Percentiles rank a stretch among this genome's conserved stretches.
Evolutionary conservation across 768 basidiomycete species (phyloP).

Genomic region (Podaxis rugospora): DNA sequence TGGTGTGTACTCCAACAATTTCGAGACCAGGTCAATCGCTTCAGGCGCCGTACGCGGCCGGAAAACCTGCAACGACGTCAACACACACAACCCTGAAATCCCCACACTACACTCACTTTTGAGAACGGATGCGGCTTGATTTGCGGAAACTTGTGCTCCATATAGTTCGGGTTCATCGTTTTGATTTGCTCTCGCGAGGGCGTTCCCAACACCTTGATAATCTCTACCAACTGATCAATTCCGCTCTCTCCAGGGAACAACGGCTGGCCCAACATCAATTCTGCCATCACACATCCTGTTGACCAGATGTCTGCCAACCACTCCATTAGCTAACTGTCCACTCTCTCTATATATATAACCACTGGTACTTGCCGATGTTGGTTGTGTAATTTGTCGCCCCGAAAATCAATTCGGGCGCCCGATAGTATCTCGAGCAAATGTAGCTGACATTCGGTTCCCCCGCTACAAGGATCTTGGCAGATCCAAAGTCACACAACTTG

Average conservation of each 20-base stretch:
- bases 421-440: constrained; percentile 99
- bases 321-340: constrained; percentile 12
- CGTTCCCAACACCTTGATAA: constrained; percentile 99
- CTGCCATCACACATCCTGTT: constrained; percentile 99
- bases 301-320: constrained; percentile 87
- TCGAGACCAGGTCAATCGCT: constrained; percentile 93
- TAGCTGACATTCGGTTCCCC: constrained; percentile 99
- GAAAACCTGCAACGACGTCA: constrained; percentile 66
- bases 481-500: constrained; percentile 98
- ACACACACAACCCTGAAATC: neutral
- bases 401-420: constrained; percentile 98
- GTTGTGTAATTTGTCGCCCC: constrained; percentile 99
- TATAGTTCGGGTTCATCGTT: constrained; percentile 99
- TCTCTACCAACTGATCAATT: constrained; percentile 98
- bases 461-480: constrained; percentile 95
- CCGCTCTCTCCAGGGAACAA: constrained; percentile 99
- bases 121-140: constrained; percentile 99
- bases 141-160: constrained; percentile 99
- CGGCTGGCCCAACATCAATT: constrained; percentile 98
- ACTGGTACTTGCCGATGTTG: constrained; percentile 79
- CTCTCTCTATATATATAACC: constrained; percentile 1
- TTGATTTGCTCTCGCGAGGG: constrained; percentile 99
- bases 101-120: constrained; percentile 53
- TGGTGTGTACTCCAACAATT: constrained; percentile 97
- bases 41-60: constrained; percentile 94